Evolutionary conservation across 2,329 filamentous ascomycete genomes (phyloP).

Genomic region (Exophiala xenobiotica): DNA sequence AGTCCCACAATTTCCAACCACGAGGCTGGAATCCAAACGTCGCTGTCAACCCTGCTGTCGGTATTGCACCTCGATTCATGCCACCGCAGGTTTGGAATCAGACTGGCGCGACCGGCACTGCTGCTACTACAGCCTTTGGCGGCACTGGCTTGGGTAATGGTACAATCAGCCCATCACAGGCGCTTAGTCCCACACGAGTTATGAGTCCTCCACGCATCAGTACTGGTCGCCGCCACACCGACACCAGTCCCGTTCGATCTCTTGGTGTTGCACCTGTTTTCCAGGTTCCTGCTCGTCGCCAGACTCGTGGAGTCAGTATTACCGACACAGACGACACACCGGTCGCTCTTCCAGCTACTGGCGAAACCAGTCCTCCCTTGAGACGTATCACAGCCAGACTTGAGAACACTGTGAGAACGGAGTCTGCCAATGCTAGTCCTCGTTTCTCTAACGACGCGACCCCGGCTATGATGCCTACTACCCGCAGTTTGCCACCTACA

Average conservation of each 20-base stretch:
- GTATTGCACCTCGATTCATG: not conserved
- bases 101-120: not conserved
- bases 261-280: not conserved
- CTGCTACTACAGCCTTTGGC: conserved; percentile 1
- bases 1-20: not conserved
- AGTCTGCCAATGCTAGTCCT: not conserved
- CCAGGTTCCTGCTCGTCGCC: conserved; percentile 7
- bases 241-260: not conserved
- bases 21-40: not conserved
- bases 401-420: not conserved
- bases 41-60: not conserved
- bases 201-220: conserved; percentile 9
- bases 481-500: not conserved
- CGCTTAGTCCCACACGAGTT: not conserved
- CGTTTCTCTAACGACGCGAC: not conserved
- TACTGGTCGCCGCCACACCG: conserved; percentile 10
- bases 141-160: conserved; percentile 16
- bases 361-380: not conserved
- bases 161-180: conserved; percentile 6
- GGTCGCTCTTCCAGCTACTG: not conserved
- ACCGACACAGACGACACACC: conserved; percentile 6
- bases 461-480: not conserved
- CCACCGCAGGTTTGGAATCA: not conserved
- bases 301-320: conserved; percentile 11
- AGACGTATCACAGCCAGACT: not conserved